Percentiles rank a stretch among this genome's conserved stretches.
Conservation (phyloP, 768 basidiomycete genomes). For the Scleroderma citrinum region DNA sequence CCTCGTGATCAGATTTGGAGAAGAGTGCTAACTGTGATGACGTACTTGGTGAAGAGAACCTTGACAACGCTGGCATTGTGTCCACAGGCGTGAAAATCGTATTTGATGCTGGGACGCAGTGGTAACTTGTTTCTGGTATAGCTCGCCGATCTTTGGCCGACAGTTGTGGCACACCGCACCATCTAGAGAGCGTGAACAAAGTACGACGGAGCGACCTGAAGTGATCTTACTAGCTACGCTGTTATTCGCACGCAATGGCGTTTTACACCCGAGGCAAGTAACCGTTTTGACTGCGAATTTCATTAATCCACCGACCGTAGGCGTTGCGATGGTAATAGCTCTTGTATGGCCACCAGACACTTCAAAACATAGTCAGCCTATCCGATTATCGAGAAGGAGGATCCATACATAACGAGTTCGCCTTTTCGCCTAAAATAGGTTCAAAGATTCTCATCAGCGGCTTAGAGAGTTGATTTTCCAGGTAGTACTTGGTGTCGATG, state of each 20-base stretch:
- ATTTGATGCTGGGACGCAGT: slow-evolving; percentile 78
- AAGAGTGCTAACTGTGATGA: background rate
- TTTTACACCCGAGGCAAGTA: slow-evolving; percentile 95
- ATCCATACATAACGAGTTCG: slow-evolving; percentile 41
- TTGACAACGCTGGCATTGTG: slow-evolving; percentile 97
- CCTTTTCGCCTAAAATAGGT: slow-evolving; percentile 92
- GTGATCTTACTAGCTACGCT: slow-evolving; percentile 56
- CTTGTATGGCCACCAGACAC: slow-evolving; percentile 96
- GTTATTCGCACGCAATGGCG: slow-evolving; percentile 72
- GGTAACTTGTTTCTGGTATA: slow-evolving; percentile 87
- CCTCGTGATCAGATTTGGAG: background rate
- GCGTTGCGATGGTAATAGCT: slow-evolving; percentile 93
- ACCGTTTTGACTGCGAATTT: slow-evolving; percentile 96
- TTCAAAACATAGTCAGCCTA: slow-evolving; percentile 26
- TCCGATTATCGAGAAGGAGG: background rate
- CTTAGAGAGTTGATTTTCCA: slow-evolving; percentile 96
- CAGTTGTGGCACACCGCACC: slow-evolving; percentile 96
- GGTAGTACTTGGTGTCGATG: slow-evolving; percentile 96
- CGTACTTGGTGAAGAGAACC: slow-evolving; percentile 91
- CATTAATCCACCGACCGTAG: slow-evolving; percentile 95
- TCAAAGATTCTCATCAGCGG: slow-evolving; percentile 97
- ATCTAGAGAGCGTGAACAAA: slow-evolving; percentile 38
- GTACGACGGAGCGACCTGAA: background rate
- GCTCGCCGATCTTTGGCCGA: slow-evolving; percentile 72
- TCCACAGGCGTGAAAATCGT: slow-evolving; percentile 93